These are phyloP conservation scores for Hygrophila difformis DNA, from an alignment of 257 asterid species.

Conservation along the genomic window DNA sequence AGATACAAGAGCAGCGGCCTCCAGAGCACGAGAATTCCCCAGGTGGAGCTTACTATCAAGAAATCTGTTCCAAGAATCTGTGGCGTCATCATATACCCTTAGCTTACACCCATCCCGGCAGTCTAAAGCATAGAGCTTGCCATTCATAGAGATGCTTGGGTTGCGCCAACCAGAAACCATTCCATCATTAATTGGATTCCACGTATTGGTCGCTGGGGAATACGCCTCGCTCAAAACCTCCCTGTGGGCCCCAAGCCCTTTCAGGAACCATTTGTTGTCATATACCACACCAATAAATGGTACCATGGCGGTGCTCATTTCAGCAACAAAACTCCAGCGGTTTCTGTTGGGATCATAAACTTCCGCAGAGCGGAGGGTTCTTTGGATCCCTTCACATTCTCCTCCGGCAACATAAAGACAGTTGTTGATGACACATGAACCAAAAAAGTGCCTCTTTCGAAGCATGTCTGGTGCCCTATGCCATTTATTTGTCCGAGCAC, in stretches of 20 bases:
- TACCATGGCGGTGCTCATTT: constrained; percentile 64
- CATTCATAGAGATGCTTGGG: constrained; percentile 53
- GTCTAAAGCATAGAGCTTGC: constrained; percentile 51
- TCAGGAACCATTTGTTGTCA: constrained; percentile 45
- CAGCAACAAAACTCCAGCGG: constrained; percentile 52
- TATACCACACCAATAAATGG: constrained; percentile 56
- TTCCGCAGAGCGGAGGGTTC: constrained; percentile 51
- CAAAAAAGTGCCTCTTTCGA: constrained; percentile 45
- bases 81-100: constrained; percentile 35
- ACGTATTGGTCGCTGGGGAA: constrained; percentile 31
- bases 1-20: constrained; percentile 57
- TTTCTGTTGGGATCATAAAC: constrained; percentile 50
- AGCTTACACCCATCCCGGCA: constrained; percentile 57
- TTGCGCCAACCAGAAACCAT: constrained; percentile 61
- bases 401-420: constrained; percentile 64
- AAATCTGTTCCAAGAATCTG: constrained; percentile 46
- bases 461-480: constrained; percentile 63
- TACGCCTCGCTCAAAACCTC: constrained; percentile 56
- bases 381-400: constrained; percentile 52
- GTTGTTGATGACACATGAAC: constrained; percentile 53
- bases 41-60: constrained; percentile 52
- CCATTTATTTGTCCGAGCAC: constrained; percentile 59
- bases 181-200: constrained; percentile 48
- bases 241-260: constrained; percentile 55
- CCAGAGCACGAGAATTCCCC: constrained; percentile 46